phyloP scores from a whole-genome alignment of 495 filamentous ascomycete species.

The Terfezia claveryi region DNA sequence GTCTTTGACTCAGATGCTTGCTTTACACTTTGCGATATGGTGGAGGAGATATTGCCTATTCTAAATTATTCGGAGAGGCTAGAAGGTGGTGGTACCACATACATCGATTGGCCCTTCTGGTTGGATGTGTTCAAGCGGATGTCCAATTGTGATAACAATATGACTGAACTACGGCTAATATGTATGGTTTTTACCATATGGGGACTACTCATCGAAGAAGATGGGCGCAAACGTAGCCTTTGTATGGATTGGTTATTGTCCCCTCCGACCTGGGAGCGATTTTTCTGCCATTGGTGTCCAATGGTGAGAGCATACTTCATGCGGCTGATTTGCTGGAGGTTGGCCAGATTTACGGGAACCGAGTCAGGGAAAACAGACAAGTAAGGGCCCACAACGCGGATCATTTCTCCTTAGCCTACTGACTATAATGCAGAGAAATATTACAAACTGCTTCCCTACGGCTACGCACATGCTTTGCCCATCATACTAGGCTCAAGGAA shows the following conservation, averaged over 20 bases:
- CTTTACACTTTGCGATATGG: constrained; percentile 77
- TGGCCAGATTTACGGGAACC: constrained; percentile 56
- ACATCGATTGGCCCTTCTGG: constrained; percentile 77
- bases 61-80: constrained; percentile 11
- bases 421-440: constrained; percentile 29
- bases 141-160: constrained; percentile 71
- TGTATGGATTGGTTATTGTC: constrained; percentile 66
- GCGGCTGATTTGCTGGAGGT: constrained; percentile 78
- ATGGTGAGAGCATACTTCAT: constrained; percentile 96
- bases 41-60: constrained; percentile 44
- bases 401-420: constrained; percentile 4
- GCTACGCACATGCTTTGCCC: constrained; percentile 51
- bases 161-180: constrained; percentile 77
- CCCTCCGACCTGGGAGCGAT: constrained; percentile 52
- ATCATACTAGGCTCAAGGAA: constrained; percentile 54
- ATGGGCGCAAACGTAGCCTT: constrained; percentile 44
- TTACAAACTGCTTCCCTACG: constrained; percentile 46
- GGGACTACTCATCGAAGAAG: constrained; percentile 46
- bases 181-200: constrained; percentile 69
- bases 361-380: constrained; percentile 38
- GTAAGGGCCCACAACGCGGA: constrained; percentile 30
- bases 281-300: constrained; percentile 95
- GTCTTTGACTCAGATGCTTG: constrained; percentile 74
- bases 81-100: constrained; percentile 3
- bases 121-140: constrained; percentile 62